These are phyloP conservation scores for Volvariella surrecta DNA, from an alignment of 1,284 basidiomycete genomes.

Conservation along the genomic window DNA sequence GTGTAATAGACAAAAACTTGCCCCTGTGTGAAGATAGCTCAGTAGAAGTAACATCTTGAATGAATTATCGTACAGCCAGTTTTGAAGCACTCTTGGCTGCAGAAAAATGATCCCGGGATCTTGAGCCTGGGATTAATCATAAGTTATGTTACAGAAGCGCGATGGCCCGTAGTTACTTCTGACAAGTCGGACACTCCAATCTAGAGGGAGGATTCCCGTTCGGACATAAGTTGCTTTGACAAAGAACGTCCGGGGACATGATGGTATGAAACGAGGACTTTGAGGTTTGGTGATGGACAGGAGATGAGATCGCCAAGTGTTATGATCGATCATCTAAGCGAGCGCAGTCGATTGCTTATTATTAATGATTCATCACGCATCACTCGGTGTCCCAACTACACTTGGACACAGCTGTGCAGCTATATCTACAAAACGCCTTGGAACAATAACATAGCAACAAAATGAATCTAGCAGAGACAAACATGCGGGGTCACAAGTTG, in stretches of 20 bases:
- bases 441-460: too few species aligned
- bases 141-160: slow-evolving; percentile 4
- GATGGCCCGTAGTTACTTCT: slow-evolving; percentile 54
- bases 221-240: slow-evolving; percentile 62
- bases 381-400: too few species aligned
- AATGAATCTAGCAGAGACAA: too few species aligned
- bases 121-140: slow-evolving; percentile 44
- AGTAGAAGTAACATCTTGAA: slow-evolving; percentile 5
- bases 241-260: slow-evolving; percentile 25
- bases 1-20: slow-evolving; percentile 16
- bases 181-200: slow-evolving; percentile 77
- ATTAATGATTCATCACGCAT: too few species aligned
- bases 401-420: too few species aligned
- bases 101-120: slow-evolving; percentile 77
- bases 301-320: background rate
- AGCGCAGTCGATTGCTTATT: too few species aligned
- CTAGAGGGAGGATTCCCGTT: slow-evolving; percentile 71
- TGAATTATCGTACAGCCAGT: slow-evolving; percentile 53
- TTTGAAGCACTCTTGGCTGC: slow-evolving; percentile 83
- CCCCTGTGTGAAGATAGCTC: slow-evolving; percentile 29
- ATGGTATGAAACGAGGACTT: slow-evolving; percentile 5
- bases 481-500: too few species aligned
- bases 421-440: too few species aligned
- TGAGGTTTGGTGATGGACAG: too few species aligned
- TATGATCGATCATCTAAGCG: slow-evolving; percentile 1